Evolutionary conservation across 2,329 filamentous ascomycete genomes (phyloP).

Genomic region (Fusarium neocosmosporiellum): DNA sequence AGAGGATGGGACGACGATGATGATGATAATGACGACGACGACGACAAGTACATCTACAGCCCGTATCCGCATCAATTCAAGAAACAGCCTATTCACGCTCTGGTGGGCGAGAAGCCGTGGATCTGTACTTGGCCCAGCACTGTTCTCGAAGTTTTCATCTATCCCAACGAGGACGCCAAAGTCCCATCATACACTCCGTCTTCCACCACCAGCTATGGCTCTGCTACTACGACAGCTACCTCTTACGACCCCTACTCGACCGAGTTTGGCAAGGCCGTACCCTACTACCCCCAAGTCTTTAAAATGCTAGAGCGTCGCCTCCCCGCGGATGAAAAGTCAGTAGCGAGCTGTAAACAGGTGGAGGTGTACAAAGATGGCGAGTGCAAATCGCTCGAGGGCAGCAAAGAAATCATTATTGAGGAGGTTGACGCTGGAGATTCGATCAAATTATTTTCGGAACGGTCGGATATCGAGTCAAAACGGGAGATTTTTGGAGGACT

Average conservation of each 20-base stretch:
- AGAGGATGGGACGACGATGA: slow-evolving; percentile 39
- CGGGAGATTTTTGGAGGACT: slow-evolving; percentile 24
- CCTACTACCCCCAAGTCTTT: slow-evolving; percentile 62
- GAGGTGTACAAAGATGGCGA: slow-evolving; percentile 55
- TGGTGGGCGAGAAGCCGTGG: slow-evolving; percentile 66
- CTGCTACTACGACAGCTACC: slow-evolving; percentile 21
- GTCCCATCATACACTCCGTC: slow-evolving; percentile 28
- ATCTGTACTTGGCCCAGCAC: slow-evolving; percentile 69
- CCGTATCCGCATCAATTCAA: slow-evolving; percentile 41
- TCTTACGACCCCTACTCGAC: slow-evolving; percentile 4
- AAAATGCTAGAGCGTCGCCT: slow-evolving; percentile 67
- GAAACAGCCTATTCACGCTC: slow-evolving; percentile 41
- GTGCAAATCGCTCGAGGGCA: slow-evolving; percentile 52
- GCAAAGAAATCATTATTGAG: slow-evolving; percentile 54
- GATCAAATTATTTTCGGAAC: background rate
- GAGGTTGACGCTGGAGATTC: slow-evolving; percentile 53
- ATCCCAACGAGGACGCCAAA: slow-evolving; percentile 63
- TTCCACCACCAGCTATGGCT: background rate
- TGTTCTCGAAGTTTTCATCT: slow-evolving; percentile 67
- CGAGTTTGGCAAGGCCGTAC: slow-evolving; percentile 1
- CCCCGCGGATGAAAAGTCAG: slow-evolving; percentile 42
- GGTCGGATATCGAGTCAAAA: slow-evolving; percentile 9
- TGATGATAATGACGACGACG: slow-evolving; percentile 14
- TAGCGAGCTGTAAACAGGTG: slow-evolving; percentile 62
- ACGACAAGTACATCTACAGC: slow-evolving; percentile 24